Conservation (phyloP, 1,284 basidiomycete genomes). For the Thelephora terrestris region DNA sequence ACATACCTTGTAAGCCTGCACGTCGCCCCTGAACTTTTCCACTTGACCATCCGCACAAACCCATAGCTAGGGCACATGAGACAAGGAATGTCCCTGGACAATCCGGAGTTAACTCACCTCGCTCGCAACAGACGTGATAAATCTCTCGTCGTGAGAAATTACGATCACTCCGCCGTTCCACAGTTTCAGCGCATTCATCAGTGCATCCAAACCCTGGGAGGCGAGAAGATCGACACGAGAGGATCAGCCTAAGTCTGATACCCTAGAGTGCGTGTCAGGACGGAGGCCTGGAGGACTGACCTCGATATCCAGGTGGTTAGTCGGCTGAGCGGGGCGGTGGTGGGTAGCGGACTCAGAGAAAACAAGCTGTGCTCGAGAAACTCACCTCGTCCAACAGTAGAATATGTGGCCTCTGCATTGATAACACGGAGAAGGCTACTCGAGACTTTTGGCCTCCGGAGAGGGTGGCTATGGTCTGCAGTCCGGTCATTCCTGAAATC, state of each 20-base stretch:
- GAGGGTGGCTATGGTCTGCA: constrained; percentile 76
- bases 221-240: neutral
- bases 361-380: constrained; percentile 3
- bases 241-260: neutral
- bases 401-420: constrained; percentile 82
- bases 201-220: constrained; percentile 80
- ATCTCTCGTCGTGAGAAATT: constrained; percentile 90
- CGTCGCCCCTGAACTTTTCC: constrained; percentile 82
- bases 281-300: constrained; percentile 22
- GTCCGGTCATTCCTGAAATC: constrained; percentile 91
- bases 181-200: constrained; percentile 77
- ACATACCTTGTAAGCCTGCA: constrained; percentile 85
- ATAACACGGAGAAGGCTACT: constrained; percentile 91
- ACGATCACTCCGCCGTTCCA: constrained; percentile 98
- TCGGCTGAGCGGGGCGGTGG: constrained; percentile 47
- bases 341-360: neutral
- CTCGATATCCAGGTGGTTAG: constrained; percentile 96
- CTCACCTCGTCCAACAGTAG: constrained; percentile 81
- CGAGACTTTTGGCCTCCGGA: constrained; percentile 96
- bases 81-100: neutral
- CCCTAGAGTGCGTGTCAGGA: neutral
- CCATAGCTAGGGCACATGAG: constrained; percentile 49
- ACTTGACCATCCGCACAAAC: constrained; percentile 85
- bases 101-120: constrained; percentile 37
- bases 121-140: constrained; percentile 77